phyloP scores from a whole-genome alignment of 2,329 filamentous ascomycete genomes.

The Thielaviopsis punctulata region DNA sequence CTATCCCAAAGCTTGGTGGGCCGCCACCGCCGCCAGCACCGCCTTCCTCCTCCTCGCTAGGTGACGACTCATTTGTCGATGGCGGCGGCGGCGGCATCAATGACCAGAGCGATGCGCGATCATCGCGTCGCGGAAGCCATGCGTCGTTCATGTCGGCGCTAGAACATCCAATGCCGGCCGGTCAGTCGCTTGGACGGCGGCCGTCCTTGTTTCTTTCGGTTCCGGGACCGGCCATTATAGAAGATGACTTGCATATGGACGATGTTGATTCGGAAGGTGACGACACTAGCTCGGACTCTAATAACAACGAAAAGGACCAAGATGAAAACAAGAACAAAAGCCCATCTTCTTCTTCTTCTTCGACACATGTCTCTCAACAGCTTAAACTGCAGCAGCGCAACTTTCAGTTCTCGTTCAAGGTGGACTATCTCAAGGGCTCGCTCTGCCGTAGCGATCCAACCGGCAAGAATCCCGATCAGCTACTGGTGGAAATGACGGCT shows the following conservation, averaged over 20 bases:
- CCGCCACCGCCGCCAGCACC: background rate
- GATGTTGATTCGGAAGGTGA: constrained; percentile 39
- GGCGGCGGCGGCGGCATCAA: too few species aligned
- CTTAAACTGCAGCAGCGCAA: constrained; percentile 65
- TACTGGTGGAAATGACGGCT: constrained; percentile 81
- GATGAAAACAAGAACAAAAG: too few species aligned
- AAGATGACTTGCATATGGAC: constrained; percentile 53
- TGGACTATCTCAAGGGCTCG: constrained; percentile 85
- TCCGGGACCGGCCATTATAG: constrained; percentile 55
- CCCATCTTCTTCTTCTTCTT: background rate
- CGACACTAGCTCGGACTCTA: constrained; percentile 42
- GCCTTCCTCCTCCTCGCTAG: background rate
- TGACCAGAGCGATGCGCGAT: background rate
- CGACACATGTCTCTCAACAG: constrained; percentile 3
- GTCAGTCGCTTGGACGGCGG: background rate
- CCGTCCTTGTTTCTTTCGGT: constrained; percentile 53
- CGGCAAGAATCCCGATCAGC: constrained; percentile 53
- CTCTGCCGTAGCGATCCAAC: constrained; percentile 75
- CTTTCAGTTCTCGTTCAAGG: constrained; percentile 93
- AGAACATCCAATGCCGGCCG: constrained; percentile 6
- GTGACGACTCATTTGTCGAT: too few species aligned
- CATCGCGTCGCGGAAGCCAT: constrained; percentile 8
- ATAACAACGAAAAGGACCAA: too few species aligned
- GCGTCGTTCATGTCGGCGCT: constrained; percentile 12
- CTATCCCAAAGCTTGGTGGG: constrained; percentile 62